Evolutionary conservation across 129 eudicot genomes (phyloP), one percentile per base, ranked within the genome.

Genomic region (Apium graveolens): DNA sequence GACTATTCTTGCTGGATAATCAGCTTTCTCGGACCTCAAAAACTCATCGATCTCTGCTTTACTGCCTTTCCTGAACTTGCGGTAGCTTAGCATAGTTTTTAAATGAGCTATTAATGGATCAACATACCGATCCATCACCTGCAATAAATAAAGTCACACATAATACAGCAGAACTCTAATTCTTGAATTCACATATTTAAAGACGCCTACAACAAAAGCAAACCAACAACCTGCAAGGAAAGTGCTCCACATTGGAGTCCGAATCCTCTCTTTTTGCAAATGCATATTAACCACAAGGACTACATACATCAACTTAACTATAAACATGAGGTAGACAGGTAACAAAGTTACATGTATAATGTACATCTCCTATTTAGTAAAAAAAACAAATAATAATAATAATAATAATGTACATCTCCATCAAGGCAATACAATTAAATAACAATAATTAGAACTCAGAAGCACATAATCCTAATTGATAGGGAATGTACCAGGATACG

Each of bases 11-110:
- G 77, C 81, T 41, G 98, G 98, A 74, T 89, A 83, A 81, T 93
- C 96, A 24, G 85, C 73, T 77, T 93, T 93, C 79, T 93, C 98
- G 78, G 79, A 79, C 80, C 86, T 88, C 38, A 93, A 83, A 34
- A 83, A 83, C 83, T 93, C 98, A 74, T 93, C 98, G 46, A 93
- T 88, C 81, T 93, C 98, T 63, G 93, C 88, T 85, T 91, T 91
- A 5, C 85, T 89, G 73, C 98, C 98, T 68, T 81, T 86, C 85
- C 84, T 88, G 70, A 93, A 93, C 88, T 91, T 93, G 34, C 97
- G 88, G 86, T 91, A 91, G 46, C 84, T 86, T 73, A 93, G 74
- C 98, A 93, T 93, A 75, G 85, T 82, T 82, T 91, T 93, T 89
- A 91, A 76, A 82, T 93, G 89, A 63, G 89, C 81, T 31, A 88